Base-by-base conservation (phyloP, 2,329 filamentous ascomycete species). In the Scolecobasidium constrictum region DNA sequence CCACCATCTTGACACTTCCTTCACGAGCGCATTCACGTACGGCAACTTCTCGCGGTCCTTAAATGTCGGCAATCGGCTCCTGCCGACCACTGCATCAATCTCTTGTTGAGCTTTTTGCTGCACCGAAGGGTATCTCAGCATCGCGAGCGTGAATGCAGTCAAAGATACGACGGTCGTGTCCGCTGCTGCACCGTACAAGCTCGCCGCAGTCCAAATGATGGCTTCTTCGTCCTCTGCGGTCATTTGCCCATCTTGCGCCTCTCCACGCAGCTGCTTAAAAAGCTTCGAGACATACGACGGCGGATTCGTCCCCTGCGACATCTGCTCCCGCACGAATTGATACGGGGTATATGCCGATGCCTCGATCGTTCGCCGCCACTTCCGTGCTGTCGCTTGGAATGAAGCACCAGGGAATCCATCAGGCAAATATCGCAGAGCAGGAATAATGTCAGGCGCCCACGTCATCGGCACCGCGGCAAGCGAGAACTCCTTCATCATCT, bases 61-160 rank as follows among this genome's bases (percentile, higher is more conserved):
- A 45, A 69, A 65, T 0, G 52, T 58, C 2, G 72, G 72, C 1
- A 75, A 54, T 5, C 71, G 57, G 28, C 59, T 53, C 3, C 50
- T 50, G 2, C 69, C 69, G 9, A 73, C 60, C 1, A 73, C 64
- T 3, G 53, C 49, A 45, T 77, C 71, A 11, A 77, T 52, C 38
- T 67, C 59, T 6, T 53, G 55, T 47, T 66, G 65, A 0, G 66
- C 69, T 48, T 72, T 73, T n/a, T 49, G 48, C 43, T 72, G 69
- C 0, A 72, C 54, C 2, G 53, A 48, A 4, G 67, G 67, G 22
- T 67, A 69, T 13, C 71, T 58, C 12, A 61, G 64, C 53, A 75
- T 75, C 0, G 71, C 72, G 0, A 77, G 60, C 15, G 71, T 60
- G 50, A 76, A 75, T 0, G 49, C 53, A 21, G 53, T 49, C 3